phyloP scores from a whole-genome alignment of 2,329 filamentous ascomycete species.

The Cephalotrichum gorgonifer region DNA sequence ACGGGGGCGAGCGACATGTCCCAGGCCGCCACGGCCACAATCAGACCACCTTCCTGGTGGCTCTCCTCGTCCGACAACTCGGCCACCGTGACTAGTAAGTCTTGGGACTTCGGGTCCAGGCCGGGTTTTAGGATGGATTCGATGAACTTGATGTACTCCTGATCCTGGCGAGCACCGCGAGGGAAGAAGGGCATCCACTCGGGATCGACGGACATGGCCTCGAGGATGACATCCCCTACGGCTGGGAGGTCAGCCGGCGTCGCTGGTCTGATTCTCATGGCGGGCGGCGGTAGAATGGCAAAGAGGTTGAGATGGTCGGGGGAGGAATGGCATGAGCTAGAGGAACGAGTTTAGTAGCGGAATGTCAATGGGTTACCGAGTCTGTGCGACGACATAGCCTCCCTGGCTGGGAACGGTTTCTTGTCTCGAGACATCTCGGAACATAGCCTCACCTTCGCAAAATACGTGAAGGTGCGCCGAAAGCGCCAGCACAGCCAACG shows the following conservation, averaged over 20 bases:
- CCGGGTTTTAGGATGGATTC: constrained; percentile 8
- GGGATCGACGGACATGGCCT: constrained; percentile 8
- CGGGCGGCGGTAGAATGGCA: neutral
- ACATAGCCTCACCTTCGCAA: too few relatives aligned
- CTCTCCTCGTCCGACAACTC: constrained; percentile 7
- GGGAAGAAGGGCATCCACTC: constrained; percentile 9
- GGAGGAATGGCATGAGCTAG: too few relatives aligned
- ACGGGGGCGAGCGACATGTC: constrained; percentile 6
- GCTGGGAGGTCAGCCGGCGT: constrained; percentile 10
- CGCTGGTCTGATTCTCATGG: constrained; percentile 10
- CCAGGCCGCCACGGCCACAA: constrained; percentile 10
- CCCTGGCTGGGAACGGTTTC: too few relatives aligned
- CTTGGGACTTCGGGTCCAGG: constrained; percentile 1
- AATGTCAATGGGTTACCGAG: too few relatives aligned
- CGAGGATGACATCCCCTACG: constrained; percentile 9
- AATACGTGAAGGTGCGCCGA: too few relatives aligned
- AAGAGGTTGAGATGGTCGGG: too few relatives aligned
- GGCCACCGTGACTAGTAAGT: constrained; percentile 7
- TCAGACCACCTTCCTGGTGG: neutral
- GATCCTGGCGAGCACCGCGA: neutral
- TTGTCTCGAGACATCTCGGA: too few relatives aligned
- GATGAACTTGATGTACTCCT: constrained; percentile 7
- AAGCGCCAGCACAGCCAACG: too few relatives aligned
- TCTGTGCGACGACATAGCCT: too few relatives aligned
- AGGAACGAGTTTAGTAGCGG: too few relatives aligned